Percentiles rank a stretch among this genome's conserved stretches.
phyloP scores from a whole-genome alignment of 2,329 filamentous ascomycete species.

The Bipolaris cookei region DNA sequence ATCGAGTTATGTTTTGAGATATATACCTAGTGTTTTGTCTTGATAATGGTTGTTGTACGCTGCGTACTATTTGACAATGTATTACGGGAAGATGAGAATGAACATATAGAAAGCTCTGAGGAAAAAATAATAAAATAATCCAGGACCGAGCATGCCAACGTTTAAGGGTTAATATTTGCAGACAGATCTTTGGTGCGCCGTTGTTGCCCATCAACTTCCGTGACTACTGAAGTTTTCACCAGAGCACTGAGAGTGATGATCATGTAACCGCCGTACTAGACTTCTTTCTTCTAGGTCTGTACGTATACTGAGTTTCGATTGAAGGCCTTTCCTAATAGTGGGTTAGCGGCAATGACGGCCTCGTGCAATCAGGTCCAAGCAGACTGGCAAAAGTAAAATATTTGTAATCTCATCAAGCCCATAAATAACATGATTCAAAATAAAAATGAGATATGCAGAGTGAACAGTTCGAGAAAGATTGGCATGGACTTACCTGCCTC shows the following conservation, averaged over 20 bases:
- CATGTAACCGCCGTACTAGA: conserved; percentile 11
- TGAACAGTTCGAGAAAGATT: conserved; percentile 59
- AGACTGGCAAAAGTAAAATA: conserved; percentile 53
- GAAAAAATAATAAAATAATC: conserved; percentile 19
- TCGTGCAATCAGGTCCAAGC: conserved; percentile 48
- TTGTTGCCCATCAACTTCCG: background rate
- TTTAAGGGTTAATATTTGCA: conserved; percentile 23
- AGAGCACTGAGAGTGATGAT: conserved; percentile 6
- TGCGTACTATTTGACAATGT: conserved; percentile 52
- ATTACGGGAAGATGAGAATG: conserved; percentile 4
- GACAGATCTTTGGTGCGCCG: conserved; percentile 23
- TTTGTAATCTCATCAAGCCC: conserved; percentile 55
- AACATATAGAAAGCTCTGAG: conserved; percentile 28
- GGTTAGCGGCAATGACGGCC: conserved; percentile 23
- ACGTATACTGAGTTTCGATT: conserved; percentile 25
- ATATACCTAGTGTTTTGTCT: conserved; percentile 38
- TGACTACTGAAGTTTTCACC: conserved; percentile 5
- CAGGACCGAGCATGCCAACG: background rate
- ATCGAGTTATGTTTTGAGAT: conserved; percentile 37
- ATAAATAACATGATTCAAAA: conserved; percentile 57
- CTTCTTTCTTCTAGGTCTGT: background rate
- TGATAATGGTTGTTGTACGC: conserved; percentile 47
- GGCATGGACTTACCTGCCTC: conserved; percentile 58
- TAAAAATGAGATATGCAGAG: conserved; percentile 49
- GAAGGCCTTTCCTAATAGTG: conserved; percentile 49